These are phyloP conservation scores for Hypoxylon lienhwacheense DNA, from an alignment of 495 filamentous ascomycete genomes.

Conservation along the genomic window DNA sequence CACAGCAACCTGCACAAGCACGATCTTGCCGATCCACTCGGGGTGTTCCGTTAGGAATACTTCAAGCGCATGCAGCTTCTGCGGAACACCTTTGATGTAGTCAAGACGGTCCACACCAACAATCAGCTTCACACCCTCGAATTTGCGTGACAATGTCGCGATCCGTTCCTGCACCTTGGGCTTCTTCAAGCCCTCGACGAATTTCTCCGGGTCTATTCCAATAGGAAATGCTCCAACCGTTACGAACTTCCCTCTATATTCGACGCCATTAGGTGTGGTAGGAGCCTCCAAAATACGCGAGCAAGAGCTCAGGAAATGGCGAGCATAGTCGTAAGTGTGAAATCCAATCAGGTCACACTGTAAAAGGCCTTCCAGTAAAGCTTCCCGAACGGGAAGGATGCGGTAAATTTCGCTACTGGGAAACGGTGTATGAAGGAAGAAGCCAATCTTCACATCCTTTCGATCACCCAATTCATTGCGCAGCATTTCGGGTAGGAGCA, in stretches of 20 bases:
- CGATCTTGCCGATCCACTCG: conserved; percentile 87
- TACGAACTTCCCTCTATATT: conserved; percentile 72
- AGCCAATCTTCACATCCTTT: conserved; percentile 86
- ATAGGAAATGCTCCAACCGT: conserved; percentile 86
- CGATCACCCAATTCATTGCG: conserved; percentile 72
- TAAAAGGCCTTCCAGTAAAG: conserved; percentile 75
- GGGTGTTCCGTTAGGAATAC: conserved; percentile 89
- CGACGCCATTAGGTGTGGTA: conserved; percentile 83
- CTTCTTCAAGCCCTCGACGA: conserved; percentile 82
- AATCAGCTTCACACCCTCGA: conserved; percentile 85
- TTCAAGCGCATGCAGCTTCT: conserved; percentile 90
- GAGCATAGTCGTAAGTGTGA: conserved; percentile 91
- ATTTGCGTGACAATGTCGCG: conserved; percentile 71
- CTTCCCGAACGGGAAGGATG: conserved; percentile 83
- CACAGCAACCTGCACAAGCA: conserved; percentile 91
- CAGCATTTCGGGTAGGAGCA: conserved; percentile 85
- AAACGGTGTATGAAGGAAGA: conserved; percentile 94
- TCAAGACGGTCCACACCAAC: conserved; percentile 92
- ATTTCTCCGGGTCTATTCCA: conserved; percentile 95
- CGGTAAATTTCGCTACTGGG: conserved; percentile 91
- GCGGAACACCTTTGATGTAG: conserved; percentile 95
- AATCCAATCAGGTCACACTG: conserved; percentile 89
- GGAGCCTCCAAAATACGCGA: conserved; percentile 71
- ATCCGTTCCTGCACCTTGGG: conserved; percentile 79
- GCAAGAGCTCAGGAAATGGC: conserved; percentile 88